These are phyloP conservation scores for Phytophthora capsici DNA, from an alignment of 352 stramenopile species.

Conservation along the genomic window DNA sequence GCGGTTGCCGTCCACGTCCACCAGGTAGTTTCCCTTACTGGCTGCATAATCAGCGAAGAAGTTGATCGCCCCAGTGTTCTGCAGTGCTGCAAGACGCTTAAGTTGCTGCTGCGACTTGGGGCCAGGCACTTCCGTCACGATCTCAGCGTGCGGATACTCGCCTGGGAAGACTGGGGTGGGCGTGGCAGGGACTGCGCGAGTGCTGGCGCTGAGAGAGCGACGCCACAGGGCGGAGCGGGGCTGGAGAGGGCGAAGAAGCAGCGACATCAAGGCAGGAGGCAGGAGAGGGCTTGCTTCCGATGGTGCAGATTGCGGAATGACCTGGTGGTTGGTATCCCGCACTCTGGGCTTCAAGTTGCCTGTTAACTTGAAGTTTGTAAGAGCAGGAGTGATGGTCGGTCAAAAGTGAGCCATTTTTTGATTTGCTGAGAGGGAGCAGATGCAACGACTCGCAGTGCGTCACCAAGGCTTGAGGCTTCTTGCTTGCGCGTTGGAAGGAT, in stretches of 20 bases:
- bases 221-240: conserved; percentile 10
- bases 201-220: conserved; percentile 19
- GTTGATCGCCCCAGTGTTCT: conserved; percentile 73
- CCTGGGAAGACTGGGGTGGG: conserved; percentile 65
- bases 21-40: conserved; percentile 85
- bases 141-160: conserved; percentile 56
- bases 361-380: conserved; percentile 20
- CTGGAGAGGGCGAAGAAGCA: conserved; percentile 11
- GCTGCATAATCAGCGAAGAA: conserved; percentile 84
- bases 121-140: conserved; percentile 71
- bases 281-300: conserved; percentile 25
- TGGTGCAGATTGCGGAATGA: conserved; percentile 24
- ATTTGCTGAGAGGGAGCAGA: conserved; percentile 27
- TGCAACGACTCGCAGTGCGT: conserved; percentile 3
- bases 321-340: too few relatives aligned
- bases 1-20: conserved; percentile 86
- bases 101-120: conserved; percentile 72
- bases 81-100: conserved; percentile 52
- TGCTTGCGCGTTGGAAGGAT: neutral
- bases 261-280: conserved; percentile 7
- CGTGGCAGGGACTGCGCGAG: conserved; percentile 42
- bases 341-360: conserved; percentile 24
- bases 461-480: conserved; percentile 2
- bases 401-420: conserved; percentile 7
- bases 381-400: conserved; percentile 14